These are phyloP conservation scores for Kluyveromyces dobzhanskii DNA, from an alignment of 805 yeast species.

Conservation along the genomic window DNA sequence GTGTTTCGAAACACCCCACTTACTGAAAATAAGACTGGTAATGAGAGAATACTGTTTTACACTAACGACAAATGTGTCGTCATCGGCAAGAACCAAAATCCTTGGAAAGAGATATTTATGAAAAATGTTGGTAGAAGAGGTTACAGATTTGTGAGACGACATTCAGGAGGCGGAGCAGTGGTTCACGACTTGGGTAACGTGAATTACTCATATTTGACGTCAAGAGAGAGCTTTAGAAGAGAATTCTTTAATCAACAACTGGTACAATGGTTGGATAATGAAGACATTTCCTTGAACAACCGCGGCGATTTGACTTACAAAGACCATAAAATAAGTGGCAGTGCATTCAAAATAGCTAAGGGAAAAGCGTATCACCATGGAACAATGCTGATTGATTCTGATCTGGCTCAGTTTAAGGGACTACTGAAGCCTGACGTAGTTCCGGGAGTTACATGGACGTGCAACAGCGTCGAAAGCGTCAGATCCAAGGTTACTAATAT, in stretches of 20 bases:
- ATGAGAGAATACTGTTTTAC: slow-evolving; percentile 60
- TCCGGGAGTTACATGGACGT: slow-evolving; percentile 37
- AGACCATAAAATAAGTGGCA: slow-evolving; percentile 71
- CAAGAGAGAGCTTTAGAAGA: slow-evolving; percentile 57
- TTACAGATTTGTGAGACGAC: slow-evolving; percentile 67
- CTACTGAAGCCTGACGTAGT: slow-evolving; percentile 43
- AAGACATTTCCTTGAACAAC: slow-evolving; percentile 44
- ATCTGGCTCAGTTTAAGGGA: slow-evolving; percentile 50
- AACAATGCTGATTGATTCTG: slow-evolving; percentile 74
- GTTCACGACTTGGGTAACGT: slow-evolving; percentile 89
- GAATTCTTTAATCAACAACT: slow-evolving; percentile 44
- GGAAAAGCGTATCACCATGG: slow-evolving; percentile 92
- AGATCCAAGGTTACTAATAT: slow-evolving; percentile 72
- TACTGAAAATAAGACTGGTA: slow-evolving; percentile 20
- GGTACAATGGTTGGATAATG: slow-evolving; percentile 25
- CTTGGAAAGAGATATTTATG: slow-evolving; percentile 79
- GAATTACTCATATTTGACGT: slow-evolving; percentile 74
- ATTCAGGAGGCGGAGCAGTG: slow-evolving; percentile 95
- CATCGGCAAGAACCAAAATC: slow-evolving; percentile 92
- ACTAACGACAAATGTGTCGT: slow-evolving; percentile 81
- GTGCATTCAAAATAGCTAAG: slow-evolving; percentile 79
- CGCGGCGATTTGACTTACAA: slow-evolving; percentile 72
- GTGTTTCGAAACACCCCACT: slow-evolving; percentile 58
- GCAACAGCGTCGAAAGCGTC: slow-evolving; percentile 64
- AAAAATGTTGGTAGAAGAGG: slow-evolving; percentile 39